These are phyloP conservation scores for Lecanicillium sp. DNA, from an alignment of 2,329 filamentous ascomycete genomes.

Conservation along the genomic window DNA sequence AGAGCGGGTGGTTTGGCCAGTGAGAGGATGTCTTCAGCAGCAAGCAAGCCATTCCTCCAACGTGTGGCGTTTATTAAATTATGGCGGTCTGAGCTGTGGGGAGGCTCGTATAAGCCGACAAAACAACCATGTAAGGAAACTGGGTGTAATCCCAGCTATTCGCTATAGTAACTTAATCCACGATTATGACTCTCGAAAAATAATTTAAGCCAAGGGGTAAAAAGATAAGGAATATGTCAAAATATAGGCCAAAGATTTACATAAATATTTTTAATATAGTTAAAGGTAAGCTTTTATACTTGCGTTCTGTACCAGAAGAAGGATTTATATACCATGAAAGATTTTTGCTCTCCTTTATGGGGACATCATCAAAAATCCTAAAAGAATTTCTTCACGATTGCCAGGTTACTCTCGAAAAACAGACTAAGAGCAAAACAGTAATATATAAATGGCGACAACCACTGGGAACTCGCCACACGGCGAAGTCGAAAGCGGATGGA, in stretches of 20 bases:
- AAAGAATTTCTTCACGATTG: constrained; percentile 26
- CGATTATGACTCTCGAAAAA: not conserved
- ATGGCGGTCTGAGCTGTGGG: too few species aligned
- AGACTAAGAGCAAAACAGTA: constrained; percentile 23
- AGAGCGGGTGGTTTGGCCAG: too few species aligned
- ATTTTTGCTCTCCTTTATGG: constrained; percentile 22
- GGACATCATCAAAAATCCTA: constrained; percentile 19
- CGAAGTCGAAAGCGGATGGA: constrained; percentile 19
- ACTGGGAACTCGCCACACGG: constrained; percentile 20
- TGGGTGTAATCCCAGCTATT: not conserved
- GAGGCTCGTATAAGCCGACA: too few species aligned
- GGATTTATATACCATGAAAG: constrained; percentile 17
- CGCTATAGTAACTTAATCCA: not conserved
- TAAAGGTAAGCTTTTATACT: constrained; percentile 12
- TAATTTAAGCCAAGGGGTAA: not conserved
- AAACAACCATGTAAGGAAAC: too few species aligned
- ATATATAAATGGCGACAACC: constrained; percentile 25
- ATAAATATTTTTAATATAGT: constrained; percentile 15
- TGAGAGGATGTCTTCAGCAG: too few species aligned
- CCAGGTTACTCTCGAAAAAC: constrained; percentile 23
- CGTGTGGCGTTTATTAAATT: too few species aligned
- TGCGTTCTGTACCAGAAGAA: constrained; percentile 10
- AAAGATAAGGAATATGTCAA: not conserved
- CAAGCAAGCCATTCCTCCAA: too few species aligned
- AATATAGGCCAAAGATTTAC: not conserved